Evolutionary conservation across 352 stramenopile species (phyloP), one percentile per base, ranked within the genome.

Genomic region (Hyphochytrium catenoides): DNA sequence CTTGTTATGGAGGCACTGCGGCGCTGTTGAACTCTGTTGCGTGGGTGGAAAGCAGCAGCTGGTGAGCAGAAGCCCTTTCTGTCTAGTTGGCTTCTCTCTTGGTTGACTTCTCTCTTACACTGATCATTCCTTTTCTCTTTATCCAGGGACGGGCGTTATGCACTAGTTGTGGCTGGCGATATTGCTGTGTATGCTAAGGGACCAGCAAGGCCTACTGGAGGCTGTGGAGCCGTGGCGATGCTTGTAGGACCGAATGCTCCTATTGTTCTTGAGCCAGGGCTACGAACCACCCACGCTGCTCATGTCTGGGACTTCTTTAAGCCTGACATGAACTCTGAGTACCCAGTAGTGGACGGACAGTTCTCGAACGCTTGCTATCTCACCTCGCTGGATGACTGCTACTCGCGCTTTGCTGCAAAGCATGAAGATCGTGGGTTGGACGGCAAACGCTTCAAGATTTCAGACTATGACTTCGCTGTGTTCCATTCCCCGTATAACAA

Each of bases 401-500:
- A 95, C 49, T 25, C 52, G 26, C 64, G 72, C 31, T 94, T 93
- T 43, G 73, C 66, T 29, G 53, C 68, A 25, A 91, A 91, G 53
- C 26, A 34, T 12, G 54, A 42, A 5, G 20, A 20, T 0, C 31
- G 43, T 9, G 41, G 19, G 19, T 36, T 49, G 32, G 34, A 44
- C 9, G 16, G 40, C 29, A 25, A 45, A 8, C 21, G 31, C 14
- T 78, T 76, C 42, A 39, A 57, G 23, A 47, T 91, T 4, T 51
- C 54, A 3, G 54, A 64, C 8, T 47, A 91, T 8, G 82, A 95
- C 55, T 94, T 79, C 52, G 78, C 75, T 20, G 62, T 93, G 12
- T 97, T 97, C 58, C 90, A 98, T 67, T 89, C 87, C 16, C 90
- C 90, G 0, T 98, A 97, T 76, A 95, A 96, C 59, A 98, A 98